Percentiles rank a stretch among this genome's conserved stretches.
These are phyloP conservation scores for Theobroma grandiflorum DNA, from an alignment of 441 rosid genomes.

Conservation along the genomic window DNA sequence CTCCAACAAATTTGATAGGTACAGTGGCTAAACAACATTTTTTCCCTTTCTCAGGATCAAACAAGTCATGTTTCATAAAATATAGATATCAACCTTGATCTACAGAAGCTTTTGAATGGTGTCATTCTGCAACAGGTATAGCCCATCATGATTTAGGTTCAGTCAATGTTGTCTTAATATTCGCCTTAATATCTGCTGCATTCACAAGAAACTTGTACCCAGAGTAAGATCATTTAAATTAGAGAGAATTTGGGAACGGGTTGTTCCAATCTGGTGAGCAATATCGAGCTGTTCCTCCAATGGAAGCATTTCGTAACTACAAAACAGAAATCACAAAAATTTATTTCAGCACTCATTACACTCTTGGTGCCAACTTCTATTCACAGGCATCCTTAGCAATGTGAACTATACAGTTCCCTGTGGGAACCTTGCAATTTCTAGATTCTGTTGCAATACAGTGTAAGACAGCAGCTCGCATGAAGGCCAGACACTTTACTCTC, in stretches of 20 bases:
- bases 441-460: background rate
- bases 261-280: slow-evolving; percentile 86
- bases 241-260: slow-evolving; percentile 76
- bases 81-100: background rate
- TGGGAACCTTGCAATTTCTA: background rate
- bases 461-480: background rate
- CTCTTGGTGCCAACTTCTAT: background rate
- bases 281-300: slow-evolving; percentile 93
- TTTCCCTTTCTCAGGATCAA: background rate
- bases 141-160: background rate
- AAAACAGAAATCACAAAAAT: slow-evolving; percentile 31
- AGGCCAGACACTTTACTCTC: background rate
- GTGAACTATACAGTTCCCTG: background rate
- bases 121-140: background rate
- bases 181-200: slow-evolving; percentile 25
- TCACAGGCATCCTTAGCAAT: background rate
- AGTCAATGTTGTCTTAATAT: background rate
- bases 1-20: background rate
- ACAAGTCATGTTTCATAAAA: background rate
- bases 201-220: slow-evolving; percentile 91
- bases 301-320: slow-evolving; percentile 95
- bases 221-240: slow-evolving; percentile 82
- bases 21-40: background rate
- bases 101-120: background rate
- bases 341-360: background rate